A percentile compares a stretch with the other conserved stretches of the same genome.
Conservation (phyloP, 495 filamentous ascomycete genomes). For the Penicillium crystallinum region DNA sequence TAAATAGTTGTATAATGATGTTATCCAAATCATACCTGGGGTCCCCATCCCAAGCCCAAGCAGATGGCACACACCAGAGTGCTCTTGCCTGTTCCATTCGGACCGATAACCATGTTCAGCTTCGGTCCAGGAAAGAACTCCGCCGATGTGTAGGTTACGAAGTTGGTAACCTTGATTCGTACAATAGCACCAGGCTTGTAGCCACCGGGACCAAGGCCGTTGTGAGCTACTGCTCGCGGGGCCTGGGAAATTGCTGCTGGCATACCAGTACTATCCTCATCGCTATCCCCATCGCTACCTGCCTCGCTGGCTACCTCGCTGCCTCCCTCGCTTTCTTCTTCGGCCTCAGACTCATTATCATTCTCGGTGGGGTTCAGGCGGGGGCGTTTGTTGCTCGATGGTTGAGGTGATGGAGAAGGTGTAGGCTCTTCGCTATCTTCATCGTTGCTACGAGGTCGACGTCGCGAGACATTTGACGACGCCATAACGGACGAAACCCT, state of each 20-base stretch:
- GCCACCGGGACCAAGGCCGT: constrained; percentile 16
- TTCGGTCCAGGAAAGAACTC: constrained; percentile 88
- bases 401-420: constrained; percentile 13
- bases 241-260: not conserved
- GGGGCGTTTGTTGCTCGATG: constrained; percentile 30
- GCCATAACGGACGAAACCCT: constrained; percentile 21
- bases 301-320: too few species aligned
- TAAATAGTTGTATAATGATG: not conserved
- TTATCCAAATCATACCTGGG: constrained; percentile 45
- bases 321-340: constrained; percentile 8
- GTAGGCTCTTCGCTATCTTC: constrained; percentile 24
- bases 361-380: constrained; percentile 21
- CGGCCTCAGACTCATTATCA: constrained; percentile 1
- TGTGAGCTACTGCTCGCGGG: constrained; percentile 1
- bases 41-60: constrained; percentile 79
- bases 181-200: constrained; percentile 85
- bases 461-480: constrained; percentile 23
- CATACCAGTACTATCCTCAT: not conserved
- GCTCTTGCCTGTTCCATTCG: constrained; percentile 97
- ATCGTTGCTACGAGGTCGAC: constrained; percentile 26
- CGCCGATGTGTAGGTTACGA: constrained; percentile 89
- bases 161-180: constrained; percentile 79
- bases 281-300: not conserved
- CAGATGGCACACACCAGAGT: constrained; percentile 97
- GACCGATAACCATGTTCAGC: constrained; percentile 97